phyloP scores from a whole-genome alignment of 306 rosid genomes.

The peach (Prunus persica) region DNA sequence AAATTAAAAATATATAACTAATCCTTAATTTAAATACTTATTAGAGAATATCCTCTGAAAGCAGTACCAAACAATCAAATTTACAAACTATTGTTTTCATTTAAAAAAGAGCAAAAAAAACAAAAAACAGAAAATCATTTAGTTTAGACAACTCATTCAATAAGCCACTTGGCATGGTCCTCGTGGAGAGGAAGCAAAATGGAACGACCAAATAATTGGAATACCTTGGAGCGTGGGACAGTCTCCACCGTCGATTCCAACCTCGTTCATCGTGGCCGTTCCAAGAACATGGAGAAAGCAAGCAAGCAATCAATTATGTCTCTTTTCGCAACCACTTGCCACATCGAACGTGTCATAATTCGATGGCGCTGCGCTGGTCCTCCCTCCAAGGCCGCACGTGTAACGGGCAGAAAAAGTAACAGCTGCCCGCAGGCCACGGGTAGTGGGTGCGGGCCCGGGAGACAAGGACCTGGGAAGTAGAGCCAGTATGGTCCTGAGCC shows the following conservation, averaged over 20 bases:
- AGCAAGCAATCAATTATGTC: background rate
- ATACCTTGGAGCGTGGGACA: background rate
- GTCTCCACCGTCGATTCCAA: conserved; percentile 6
- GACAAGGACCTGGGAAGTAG: conserved; percentile 43
- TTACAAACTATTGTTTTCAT: background rate
- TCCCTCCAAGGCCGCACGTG: conserved; percentile 39
- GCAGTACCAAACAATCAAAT: no score
- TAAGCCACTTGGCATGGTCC: background rate
- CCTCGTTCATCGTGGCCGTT: conserved; percentile 12
- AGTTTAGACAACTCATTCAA: background rate
- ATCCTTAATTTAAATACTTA: no score
- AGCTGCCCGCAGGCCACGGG: conserved; percentile 43
- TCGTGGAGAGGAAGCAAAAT: background rate
- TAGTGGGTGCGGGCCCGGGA: conserved; percentile 32
- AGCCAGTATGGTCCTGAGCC: conserved; percentile 55
- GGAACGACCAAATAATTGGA: conserved; percentile 9
- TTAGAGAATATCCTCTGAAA: rapidly evolving
- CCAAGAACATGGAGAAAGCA: background rate
- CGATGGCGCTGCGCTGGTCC: conserved; percentile 13
- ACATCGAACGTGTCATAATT: conserved; percentile 28
- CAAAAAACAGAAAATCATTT: background rate
- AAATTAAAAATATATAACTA: no score
- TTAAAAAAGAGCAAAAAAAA: background rate
- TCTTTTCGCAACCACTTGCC: background rate
- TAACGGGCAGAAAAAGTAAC: background rate